Evolutionary conservation across 345 rosid genomes (phyloP).

Genomic region (Jatropha curcas): DNA sequence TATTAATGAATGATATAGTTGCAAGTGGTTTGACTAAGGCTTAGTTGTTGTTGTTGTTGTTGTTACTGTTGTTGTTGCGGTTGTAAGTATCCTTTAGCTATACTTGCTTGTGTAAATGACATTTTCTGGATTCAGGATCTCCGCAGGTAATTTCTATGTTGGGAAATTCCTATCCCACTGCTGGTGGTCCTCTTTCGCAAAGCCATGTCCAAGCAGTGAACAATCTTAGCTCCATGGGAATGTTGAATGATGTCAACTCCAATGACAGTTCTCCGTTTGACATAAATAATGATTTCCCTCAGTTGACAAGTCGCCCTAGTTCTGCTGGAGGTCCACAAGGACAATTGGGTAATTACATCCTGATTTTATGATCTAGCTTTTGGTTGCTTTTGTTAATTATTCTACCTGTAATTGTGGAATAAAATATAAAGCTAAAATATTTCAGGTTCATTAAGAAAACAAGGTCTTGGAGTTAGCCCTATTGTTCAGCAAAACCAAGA

Average conservation of each 20-base stretch:
- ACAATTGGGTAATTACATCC: constrained; percentile 64
- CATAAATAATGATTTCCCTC: constrained; percentile 93
- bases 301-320: constrained; percentile 87
- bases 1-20: constrained; percentile 5
- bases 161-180: constrained; percentile 68
- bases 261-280: constrained; percentile 88
- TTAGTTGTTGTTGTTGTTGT: too few species aligned
- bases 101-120: constrained; percentile 22
- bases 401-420: constrained; percentile 15
- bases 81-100: neutral
- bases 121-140: constrained; percentile 63
- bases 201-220: constrained; percentile 85
- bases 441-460: constrained; percentile 89
- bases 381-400: neutral
- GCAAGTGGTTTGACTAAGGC: too few species aligned
- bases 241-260: constrained; percentile 78
- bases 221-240: constrained; percentile 79
- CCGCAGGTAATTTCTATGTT: constrained; percentile 90
- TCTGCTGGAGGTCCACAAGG: constrained; percentile 99
- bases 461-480: constrained; percentile 77
- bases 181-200: constrained; percentile 85
- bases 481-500: constrained; percentile 97
- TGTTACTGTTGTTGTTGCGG: too few species aligned
- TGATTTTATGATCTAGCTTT: constrained; percentile 5
- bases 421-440: constrained; percentile 6